phyloP scores from a whole-genome alignment of 208 protist genomes.

The Trichomonas vaginalis region DNA sequence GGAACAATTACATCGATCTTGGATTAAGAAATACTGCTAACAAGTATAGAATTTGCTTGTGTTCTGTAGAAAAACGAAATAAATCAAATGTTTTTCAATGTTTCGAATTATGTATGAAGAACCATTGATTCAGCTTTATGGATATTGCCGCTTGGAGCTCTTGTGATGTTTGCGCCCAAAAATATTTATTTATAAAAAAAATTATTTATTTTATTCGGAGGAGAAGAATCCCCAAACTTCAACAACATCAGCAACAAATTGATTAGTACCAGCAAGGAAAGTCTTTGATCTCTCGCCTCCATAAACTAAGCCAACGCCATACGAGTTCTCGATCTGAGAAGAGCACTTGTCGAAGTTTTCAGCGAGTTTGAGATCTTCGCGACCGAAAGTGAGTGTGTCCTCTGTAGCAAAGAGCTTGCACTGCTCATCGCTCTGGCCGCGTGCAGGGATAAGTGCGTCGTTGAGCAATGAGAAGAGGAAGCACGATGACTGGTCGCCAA shows the following conservation, averaged over 20 bases:
- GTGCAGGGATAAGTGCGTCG: neutral
- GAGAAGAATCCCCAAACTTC: conserved; percentile 18
- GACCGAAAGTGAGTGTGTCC: neutral
- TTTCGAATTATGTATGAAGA: no score
- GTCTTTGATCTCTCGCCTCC: neutral
- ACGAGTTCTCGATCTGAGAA: neutral
- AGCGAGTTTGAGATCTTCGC: neutral
- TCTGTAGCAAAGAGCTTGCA: neutral
- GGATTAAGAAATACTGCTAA: no score
- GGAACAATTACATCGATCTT: no score
- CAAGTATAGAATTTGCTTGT: no score
- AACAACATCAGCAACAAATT: conserved; percentile 17
- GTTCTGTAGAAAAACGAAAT: no score
- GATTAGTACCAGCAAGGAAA: neutral
- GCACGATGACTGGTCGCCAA: neutral
- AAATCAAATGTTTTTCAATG: no score
- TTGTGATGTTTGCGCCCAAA: no score
- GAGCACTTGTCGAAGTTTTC: neutral
- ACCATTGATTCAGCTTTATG: no score
- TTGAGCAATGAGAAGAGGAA: neutral
- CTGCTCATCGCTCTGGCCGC: neutral
- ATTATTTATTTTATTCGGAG: neutral
- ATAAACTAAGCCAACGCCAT: neutral
- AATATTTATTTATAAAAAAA: no score
- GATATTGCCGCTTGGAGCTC: no score